Evolutionary conservation across 2,329 filamentous ascomycete genomes (phyloP).

Genomic region (Botryotinia convoluta): DNA sequence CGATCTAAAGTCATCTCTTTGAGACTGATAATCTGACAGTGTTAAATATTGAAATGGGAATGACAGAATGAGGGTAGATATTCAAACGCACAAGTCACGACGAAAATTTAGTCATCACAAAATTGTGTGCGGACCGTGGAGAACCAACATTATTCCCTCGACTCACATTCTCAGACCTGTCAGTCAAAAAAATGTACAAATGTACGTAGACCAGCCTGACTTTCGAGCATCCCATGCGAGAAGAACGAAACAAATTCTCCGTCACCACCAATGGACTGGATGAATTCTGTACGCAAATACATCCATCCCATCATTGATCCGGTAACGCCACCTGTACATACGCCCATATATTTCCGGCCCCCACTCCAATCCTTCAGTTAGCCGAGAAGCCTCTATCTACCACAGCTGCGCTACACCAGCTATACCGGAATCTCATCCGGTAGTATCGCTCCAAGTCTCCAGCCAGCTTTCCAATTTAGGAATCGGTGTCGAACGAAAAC

Average conservation of each 20-base stretch:
- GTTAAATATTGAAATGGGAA: neutral
- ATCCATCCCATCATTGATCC: neutral
- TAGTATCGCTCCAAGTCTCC: neutral
- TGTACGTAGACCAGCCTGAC: neutral
- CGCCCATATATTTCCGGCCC: neutral
- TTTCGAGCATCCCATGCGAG: neutral
- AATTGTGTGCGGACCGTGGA: neutral
- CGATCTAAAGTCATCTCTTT: neutral
- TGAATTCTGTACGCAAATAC: neutral
- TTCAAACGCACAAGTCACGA: neutral
- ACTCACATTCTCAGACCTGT: neutral
- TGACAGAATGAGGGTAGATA: neutral
- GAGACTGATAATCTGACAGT: neutral
- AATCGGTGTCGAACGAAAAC: conserved; percentile 1
- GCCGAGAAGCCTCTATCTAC: neutral
- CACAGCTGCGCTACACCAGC: neutral
- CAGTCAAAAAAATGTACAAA: neutral
- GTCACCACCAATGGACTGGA: neutral
- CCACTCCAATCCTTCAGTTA: neutral
- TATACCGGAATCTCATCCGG: neutral
- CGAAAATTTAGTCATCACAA: neutral
- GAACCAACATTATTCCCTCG: neutral
- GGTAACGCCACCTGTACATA: neutral
- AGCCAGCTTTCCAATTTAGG: neutral
- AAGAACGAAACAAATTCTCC: neutral